Evolutionary conservation across 352 stramenopile genomes (phyloP).

Genomic region (Phytophthora pistaciae): DNA sequence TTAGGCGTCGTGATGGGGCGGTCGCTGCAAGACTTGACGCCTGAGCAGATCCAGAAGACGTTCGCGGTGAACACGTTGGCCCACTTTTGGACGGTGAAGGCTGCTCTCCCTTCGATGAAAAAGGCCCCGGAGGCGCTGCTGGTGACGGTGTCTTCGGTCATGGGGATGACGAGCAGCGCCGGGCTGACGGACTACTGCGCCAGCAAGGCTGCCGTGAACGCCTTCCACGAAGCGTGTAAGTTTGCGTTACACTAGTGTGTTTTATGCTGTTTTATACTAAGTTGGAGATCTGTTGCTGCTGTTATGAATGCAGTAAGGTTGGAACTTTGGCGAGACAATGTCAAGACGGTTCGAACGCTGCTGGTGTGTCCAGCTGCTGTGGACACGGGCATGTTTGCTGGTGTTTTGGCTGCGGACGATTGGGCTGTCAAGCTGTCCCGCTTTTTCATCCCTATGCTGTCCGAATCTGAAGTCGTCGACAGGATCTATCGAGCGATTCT

Average conservation of each 20-base stretch:
- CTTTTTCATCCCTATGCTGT: constrained; percentile 61
- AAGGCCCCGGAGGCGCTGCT: constrained; percentile 54
- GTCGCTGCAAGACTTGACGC: constrained; percentile 47
- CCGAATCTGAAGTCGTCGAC: constrained; percentile 56
- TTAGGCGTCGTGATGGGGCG: constrained; percentile 57
- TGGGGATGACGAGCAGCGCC: constrained; percentile 74
- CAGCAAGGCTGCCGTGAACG: constrained; percentile 78
- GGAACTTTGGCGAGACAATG: constrained; percentile 72
- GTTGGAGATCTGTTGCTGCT: neutral
- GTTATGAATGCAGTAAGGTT: constrained; percentile 58
- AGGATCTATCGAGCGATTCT: constrained; percentile 67
- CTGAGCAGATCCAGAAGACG: constrained; percentile 55
- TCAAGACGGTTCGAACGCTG: constrained; percentile 70
- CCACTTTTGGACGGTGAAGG: constrained; percentile 81
- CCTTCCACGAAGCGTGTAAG: constrained; percentile 75
- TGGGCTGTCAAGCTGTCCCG: constrained; percentile 46
- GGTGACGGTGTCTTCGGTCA: constrained; percentile 82
- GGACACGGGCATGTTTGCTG: constrained; percentile 83
- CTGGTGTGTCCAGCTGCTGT: constrained; percentile 80
- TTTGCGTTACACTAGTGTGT: too few relatives aligned
- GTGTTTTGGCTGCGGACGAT: constrained; percentile 49
- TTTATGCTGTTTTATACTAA: constrained; percentile 3
- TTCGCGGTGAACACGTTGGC: constrained; percentile 73
- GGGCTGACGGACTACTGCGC: constrained; percentile 80
- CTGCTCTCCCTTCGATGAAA: constrained; percentile 73